These are phyloP conservation scores for Backusella circina DNA, from an alignment of 192 early-diverging fungal species.

Conservation along the genomic window DNA sequence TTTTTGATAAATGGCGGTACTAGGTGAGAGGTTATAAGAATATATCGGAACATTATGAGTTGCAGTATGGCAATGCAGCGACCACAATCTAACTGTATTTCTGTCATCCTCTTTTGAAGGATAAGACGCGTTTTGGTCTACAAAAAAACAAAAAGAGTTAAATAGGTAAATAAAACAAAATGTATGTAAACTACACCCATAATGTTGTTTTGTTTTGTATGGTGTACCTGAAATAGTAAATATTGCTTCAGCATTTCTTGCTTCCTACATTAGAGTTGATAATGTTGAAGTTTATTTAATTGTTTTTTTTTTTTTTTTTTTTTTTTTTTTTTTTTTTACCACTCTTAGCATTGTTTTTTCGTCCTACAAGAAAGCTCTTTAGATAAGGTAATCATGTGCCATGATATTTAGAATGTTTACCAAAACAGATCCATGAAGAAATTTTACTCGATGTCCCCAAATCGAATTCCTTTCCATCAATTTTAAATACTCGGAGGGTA, in stretches of 20 bases:
- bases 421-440: constrained; percentile 23
- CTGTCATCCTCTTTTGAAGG: constrained; percentile 57
- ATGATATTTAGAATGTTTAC: background rate
- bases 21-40: constrained; percentile 56
- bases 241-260: constrained; percentile 36
- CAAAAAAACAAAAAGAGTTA: background rate
- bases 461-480: constrained; percentile 28
- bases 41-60: constrained; percentile 45
- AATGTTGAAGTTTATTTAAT: background rate
- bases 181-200: background rate
- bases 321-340: background rate
- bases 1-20: constrained; percentile 57
- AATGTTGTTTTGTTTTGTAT: background rate
- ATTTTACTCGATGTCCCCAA: constrained; percentile 27
- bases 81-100: constrained; percentile 65
- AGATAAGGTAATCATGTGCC: background rate
- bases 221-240: constrained; percentile 42
- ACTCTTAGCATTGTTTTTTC: constrained; percentile 20
- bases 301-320: background rate
- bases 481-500: constrained; percentile 39
- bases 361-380: constrained; percentile 1
- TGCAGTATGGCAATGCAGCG: constrained; percentile 56
- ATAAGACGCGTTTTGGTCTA: constrained; percentile 45
- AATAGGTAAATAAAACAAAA: background rate
- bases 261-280: constrained; percentile 25